Conservation (phyloP, 2,329 filamentous ascomycete species). For the Malbranchea cinnamomea region DNA sequence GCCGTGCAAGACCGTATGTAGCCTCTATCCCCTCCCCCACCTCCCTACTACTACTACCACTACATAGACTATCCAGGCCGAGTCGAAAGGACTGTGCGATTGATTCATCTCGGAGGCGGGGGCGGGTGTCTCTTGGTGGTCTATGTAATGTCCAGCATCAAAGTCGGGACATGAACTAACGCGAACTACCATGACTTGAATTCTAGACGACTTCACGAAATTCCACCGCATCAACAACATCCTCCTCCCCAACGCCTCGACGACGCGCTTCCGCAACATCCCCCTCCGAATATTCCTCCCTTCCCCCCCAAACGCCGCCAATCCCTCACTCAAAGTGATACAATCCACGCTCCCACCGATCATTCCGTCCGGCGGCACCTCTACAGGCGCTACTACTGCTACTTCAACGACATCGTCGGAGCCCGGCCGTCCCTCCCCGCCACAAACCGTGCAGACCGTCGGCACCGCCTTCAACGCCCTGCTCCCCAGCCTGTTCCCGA, state of each 20-base stretch:
- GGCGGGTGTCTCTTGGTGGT: too few relatives aligned
- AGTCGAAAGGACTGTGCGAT: too few relatives aligned
- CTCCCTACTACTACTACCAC: too few relatives aligned
- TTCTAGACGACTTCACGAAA: conserved; percentile 53
- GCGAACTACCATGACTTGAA: too few relatives aligned
- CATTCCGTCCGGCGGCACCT: too few relatives aligned
- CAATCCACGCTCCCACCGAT: conserved; percentile 55
- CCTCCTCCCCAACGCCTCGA: conserved; percentile 53
- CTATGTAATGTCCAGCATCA: too few relatives aligned
- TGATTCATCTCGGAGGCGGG: too few relatives aligned
- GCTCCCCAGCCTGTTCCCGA: conserved; percentile 74
- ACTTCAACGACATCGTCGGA: conserved; percentile 11
- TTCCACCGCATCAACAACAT: conserved; percentile 63
- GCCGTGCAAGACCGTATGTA: conserved; percentile 55
- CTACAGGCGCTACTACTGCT: conserved; percentile 13
- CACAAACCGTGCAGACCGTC: conserved; percentile 47
- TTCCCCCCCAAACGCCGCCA: conserved; percentile 39
- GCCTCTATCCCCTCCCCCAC: neutral
- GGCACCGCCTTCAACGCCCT: conserved; percentile 62
- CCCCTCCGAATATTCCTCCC: conserved; percentile 80
- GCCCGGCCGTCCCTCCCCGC: conserved; percentile 9
- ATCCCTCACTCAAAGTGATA: conserved; percentile 46
- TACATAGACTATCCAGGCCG: too few relatives aligned
- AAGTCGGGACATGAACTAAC: too few relatives aligned
- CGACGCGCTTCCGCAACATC: conserved; percentile 63